Evolutionary conservation across 768 basidiomycete species (phyloP).

Genomic region (Paxillus involutus): DNA sequence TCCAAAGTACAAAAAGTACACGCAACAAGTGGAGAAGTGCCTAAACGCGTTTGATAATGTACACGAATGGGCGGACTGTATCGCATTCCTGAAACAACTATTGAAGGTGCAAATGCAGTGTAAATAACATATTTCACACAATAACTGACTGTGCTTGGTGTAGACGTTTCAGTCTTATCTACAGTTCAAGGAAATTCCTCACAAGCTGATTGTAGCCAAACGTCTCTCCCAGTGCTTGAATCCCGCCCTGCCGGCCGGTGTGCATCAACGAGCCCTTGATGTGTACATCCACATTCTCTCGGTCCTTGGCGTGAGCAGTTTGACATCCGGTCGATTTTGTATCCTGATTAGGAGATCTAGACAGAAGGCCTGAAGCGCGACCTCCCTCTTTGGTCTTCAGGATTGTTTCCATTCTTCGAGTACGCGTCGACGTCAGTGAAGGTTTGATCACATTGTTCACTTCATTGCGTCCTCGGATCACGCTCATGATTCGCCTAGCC

Average conservation of each 20-base stretch:
- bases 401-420: conserved; percentile 97
- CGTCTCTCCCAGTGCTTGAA: conserved; percentile 95
- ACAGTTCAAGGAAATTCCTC: conserved; percentile 94
- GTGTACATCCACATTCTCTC: conserved; percentile 91
- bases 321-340: neutral
- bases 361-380: conserved; percentile 85
- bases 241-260: conserved; percentile 95
- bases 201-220: conserved; percentile 92
- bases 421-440: conserved; percentile 99
- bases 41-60: conserved; percentile 92
- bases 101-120: conserved; percentile 62
- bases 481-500: conserved; percentile 48
- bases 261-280: conserved; percentile 94
- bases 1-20: conserved; percentile 93
- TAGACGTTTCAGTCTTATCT: conserved; percentile 92
- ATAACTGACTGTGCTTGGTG: neutral
- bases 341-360: conserved; percentile 39
- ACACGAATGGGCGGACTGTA: conserved; percentile 99
- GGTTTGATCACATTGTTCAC: conserved; percentile 40
- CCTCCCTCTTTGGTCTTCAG: conserved; percentile 91
- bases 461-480: neutral
- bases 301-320: conserved; percentile 76
- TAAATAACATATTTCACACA: neutral
- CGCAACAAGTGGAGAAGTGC: conserved; percentile 89
- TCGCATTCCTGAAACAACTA: conserved; percentile 91